phyloP scores from a whole-genome alignment of 306 rosid species.

The Ormosia semicastrata region DNA sequence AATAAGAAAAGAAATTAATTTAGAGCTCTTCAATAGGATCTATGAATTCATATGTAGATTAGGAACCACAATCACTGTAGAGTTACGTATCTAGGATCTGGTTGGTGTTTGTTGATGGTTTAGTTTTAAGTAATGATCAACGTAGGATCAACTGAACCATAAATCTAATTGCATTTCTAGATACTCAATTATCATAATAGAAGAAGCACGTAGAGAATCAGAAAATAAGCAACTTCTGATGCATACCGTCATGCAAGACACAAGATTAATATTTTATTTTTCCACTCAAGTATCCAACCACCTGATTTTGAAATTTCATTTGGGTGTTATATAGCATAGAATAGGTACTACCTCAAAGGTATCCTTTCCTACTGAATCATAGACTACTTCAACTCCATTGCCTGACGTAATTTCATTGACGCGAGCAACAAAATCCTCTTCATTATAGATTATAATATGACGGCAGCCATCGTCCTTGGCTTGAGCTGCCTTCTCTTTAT shows the following conservation, averaged over 20 bases:
- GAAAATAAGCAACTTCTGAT: background rate
- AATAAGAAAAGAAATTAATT: background rate
- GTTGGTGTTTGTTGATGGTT: background rate
- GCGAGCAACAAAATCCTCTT: slow-evolving; percentile 72
- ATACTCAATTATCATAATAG: background rate
- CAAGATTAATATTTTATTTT: background rate
- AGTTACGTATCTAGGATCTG: background rate
- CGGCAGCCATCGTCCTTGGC: slow-evolving; percentile 85
- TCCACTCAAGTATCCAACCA: background rate
- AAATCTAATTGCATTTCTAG: background rate
- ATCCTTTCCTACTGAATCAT: slow-evolving; percentile 81
- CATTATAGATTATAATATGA: slow-evolving; percentile 60
- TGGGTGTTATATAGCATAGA: background rate
- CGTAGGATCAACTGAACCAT: background rate
- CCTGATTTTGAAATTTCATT: background rate
- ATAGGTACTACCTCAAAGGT: slow-evolving; percentile 61
- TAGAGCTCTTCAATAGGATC: background rate
- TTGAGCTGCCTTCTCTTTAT: slow-evolving; percentile 66
- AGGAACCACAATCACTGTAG: background rate
- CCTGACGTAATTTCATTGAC: slow-evolving; percentile 71
- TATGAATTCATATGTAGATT: background rate
- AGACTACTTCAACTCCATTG: slow-evolving; percentile 79
- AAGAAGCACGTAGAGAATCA: background rate
- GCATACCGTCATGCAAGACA: background rate
- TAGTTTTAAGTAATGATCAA: background rate